A percentile compares a stretch with the other conserved stretches of the same genome.
Evolutionary conservation across 176 grass and related monocot genomes (phyloP).

Genomic region (Metroxylon sagu): DNA sequence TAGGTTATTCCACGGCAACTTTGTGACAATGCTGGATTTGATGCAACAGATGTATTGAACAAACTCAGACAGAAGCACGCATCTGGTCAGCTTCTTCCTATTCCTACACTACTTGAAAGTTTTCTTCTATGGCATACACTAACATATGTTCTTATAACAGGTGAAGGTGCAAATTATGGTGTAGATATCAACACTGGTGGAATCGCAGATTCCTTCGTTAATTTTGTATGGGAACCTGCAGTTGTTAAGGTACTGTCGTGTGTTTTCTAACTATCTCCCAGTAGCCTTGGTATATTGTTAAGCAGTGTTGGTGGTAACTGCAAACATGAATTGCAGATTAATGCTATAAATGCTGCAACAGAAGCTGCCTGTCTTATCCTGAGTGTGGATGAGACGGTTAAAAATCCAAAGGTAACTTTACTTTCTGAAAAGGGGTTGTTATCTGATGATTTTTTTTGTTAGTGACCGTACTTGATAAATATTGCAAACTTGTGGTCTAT

Average conservation of each 20-base stretch:
- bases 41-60: constrained; percentile 84
- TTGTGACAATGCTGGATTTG: constrained; percentile 95
- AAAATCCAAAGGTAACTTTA: constrained; percentile 83
- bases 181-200: constrained; percentile 93
- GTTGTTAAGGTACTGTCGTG: constrained; percentile 66
- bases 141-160: constrained; percentile 26
- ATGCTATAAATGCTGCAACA: constrained; percentile 85
- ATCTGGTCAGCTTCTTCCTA: constrained; percentile 42
- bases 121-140: constrained; percentile 3
- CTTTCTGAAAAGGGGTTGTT: too few relatives aligned
- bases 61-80: constrained; percentile 95
- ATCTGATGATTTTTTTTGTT: too few relatives aligned
- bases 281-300: background rate
- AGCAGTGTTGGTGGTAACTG: background rate
- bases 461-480: too few relatives aligned
- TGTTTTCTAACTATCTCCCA: too few relatives aligned
- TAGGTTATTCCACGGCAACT: constrained; percentile 93
- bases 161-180: constrained; percentile 87
- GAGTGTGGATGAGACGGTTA: constrained; percentile 92
- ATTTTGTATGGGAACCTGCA: constrained; percentile 99
- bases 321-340: constrained; percentile 58
- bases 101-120: constrained; percentile 9
- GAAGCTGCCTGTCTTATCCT: constrained; percentile 88
- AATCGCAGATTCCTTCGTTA: constrained; percentile 84
- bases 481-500: too few relatives aligned